Percentiles rank a stretch among this genome's conserved stretches.
Conservation (phyloP, 2,329 filamentous ascomycete species). For the Penicillium sp. region DNA sequence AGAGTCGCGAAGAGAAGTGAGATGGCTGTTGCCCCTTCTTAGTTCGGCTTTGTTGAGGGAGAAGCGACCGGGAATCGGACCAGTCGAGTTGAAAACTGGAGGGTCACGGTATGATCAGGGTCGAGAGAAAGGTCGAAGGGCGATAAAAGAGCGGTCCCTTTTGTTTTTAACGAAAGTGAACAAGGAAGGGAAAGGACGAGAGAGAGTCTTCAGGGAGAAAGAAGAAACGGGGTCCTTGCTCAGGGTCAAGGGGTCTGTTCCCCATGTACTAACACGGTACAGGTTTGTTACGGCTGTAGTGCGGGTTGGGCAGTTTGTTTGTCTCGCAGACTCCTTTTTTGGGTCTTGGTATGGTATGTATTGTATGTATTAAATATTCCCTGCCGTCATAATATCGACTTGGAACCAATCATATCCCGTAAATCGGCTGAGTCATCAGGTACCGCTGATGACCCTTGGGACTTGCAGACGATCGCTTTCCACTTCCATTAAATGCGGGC, state of each 20-base stretch:
- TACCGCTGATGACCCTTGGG: constrained; percentile 6
- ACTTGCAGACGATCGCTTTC: constrained; percentile 15
- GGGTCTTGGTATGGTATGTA: not conserved
- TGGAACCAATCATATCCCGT: constrained; percentile 3
- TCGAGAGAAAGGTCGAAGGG: constrained; percentile 1
- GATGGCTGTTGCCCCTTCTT: constrained; percentile 4
- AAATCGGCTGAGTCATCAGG: constrained; percentile 18
- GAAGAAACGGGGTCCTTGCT: constrained; percentile 13
- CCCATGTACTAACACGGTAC: constrained; percentile 1
- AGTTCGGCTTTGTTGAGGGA: constrained; percentile 4
- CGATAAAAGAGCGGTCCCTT: constrained; percentile 2
- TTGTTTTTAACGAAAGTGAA: constrained; percentile 11
- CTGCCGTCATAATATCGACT: not conserved
- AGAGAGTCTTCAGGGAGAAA: constrained; percentile 13
- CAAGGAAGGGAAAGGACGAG: constrained; percentile 3
- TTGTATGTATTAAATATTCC: not conserved
- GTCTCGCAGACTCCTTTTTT: not conserved
- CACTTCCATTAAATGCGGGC: constrained; percentile 14
- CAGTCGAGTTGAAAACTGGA: not conserved
- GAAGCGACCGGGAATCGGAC: not conserved
- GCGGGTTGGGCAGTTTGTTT: not conserved
- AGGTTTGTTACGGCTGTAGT: not conserved
- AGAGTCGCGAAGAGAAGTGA: not conserved
- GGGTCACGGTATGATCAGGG: not conserved
- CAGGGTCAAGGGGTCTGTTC: constrained; percentile 19